Base-by-base conservation (phyloP, 257 asterid species). In the Catharanthus roseus region DNA sequence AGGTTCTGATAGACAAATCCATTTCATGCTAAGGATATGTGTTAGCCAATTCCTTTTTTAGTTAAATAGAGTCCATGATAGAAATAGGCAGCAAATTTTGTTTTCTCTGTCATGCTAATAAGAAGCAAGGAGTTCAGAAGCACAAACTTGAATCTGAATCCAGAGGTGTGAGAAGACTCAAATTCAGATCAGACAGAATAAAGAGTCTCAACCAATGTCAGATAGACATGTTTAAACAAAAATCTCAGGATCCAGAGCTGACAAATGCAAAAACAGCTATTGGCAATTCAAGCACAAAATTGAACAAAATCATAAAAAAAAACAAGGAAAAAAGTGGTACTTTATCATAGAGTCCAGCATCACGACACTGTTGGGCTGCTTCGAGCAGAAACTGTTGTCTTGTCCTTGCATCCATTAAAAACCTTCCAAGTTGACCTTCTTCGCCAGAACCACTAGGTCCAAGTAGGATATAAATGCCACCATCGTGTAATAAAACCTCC, bases 361-460 rank as follows among this genome's bases (percentile, higher is more conserved):
- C 95, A 78, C 84, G 89, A 74, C 96, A 95, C 67, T 83, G 87
- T 39, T 86, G 87, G 78, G 99, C 95, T 63, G 93, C 96, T 87
- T 91, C 97, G 68, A 84, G 83, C 69, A 95, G 83, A 87, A 95
- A 91, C 65, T 87, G 90, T 28, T 82, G 90, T 68, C 96, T 85
- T 24, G 87, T 74, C 78, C 81, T 77, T 73, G 83, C 86, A 85
- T 91, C 97, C 19, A 86, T 74, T 71, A 95, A 81, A 78, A 89
- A 89, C 76, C 91, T 88, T 73, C 86, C 96, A 69, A 95, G 70
- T 66, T 89, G 89, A 66, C 99, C 99, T 84, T 86, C 98, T 84
- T 87, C 97, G 29, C 97, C 99, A 77, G 80, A 75, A 79, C 97
- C 97, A 76, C 93, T 86, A 47, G 95, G 80, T 67, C 97, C 99